Evolutionary conservation across 129 eudicot genomes (phyloP).

Genomic region (Ambrosia artemisiifolia): DNA sequence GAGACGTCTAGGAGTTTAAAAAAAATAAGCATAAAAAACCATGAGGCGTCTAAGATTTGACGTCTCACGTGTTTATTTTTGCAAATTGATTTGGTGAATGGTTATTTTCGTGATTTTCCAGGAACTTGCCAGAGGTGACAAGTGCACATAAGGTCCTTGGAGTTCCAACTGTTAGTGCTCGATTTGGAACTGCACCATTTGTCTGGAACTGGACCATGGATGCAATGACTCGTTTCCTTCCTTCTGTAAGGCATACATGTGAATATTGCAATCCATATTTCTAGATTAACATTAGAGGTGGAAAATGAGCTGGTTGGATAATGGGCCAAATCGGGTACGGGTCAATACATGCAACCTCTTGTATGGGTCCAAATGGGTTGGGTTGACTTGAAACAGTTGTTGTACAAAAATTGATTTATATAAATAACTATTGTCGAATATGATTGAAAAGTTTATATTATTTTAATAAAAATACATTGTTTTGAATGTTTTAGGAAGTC

Average conservation of each 20-base stretch:
- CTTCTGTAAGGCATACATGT: slow-evolving; percentile 48
- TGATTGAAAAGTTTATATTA: background rate
- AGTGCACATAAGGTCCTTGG: slow-evolving; percentile 70
- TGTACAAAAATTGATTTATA: background rate
- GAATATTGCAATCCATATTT: background rate
- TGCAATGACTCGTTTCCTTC: slow-evolving; percentile 66
- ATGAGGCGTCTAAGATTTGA: background rate
- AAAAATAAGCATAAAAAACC: background rate
- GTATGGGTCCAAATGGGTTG: background rate
- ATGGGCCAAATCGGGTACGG: background rate
- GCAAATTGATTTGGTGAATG: no score
- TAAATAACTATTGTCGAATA: background rate
- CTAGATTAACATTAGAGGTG: background rate
- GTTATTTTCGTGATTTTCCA: slow-evolving; percentile 13
- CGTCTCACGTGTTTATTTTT: no score
- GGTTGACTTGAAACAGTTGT: background rate
- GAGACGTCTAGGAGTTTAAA: background rate
- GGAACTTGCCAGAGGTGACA: slow-evolving; percentile 91
- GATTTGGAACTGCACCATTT: slow-evolving; percentile 97
- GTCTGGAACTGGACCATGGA: slow-evolving; percentile 99
- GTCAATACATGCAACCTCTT: background rate
- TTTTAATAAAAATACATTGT: background rate
- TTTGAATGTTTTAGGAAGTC: slow-evolving; percentile 57
- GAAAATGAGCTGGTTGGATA: slow-evolving; percentile 11
- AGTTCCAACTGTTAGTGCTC: slow-evolving; percentile 94